A percentile compares a stretch with the other conserved stretches of the same genome.
These are phyloP conservation scores for Monosporozyma unispora DNA, from an alignment of 805 yeast species.

Conservation along the genomic window DNA sequence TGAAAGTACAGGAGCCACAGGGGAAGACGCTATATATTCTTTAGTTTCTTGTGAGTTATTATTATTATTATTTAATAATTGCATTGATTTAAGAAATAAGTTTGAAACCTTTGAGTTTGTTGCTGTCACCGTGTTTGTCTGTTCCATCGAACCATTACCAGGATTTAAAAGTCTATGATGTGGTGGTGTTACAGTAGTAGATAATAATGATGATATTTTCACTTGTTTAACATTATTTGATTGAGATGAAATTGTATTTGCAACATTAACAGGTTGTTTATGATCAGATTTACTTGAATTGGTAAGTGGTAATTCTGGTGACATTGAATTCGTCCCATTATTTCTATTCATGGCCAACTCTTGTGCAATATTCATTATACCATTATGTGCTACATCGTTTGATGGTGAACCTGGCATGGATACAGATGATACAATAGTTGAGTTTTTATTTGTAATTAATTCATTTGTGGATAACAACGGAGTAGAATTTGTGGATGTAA, in stretches of 20 bases:
- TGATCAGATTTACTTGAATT: not conserved
- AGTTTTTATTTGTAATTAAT: not conserved
- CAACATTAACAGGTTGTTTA: slow-evolving; percentile 11
- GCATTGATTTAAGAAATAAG: not conserved
- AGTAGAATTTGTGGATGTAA: not conserved
- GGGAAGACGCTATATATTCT: not conserved
- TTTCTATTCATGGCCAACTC: slow-evolving; percentile 28
- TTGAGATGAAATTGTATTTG: slow-evolving; percentile 14
- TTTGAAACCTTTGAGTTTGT: not conserved
- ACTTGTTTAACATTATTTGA: slow-evolving; percentile 4
- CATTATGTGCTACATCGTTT: not conserved
- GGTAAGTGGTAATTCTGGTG: not conserved
- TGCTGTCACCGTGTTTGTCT: not conserved
- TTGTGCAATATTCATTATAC: slow-evolving; percentile 24
- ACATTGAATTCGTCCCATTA: not conserved
- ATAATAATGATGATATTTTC: slow-evolving; percentile 14
- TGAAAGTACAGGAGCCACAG: not conserved
- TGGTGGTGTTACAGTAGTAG: slow-evolving; percentile 1
- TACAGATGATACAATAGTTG: not conserved
- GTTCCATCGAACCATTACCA: not conserved
- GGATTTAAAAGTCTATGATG: not conserved
- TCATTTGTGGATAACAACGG: not conserved
- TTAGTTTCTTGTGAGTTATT: not conserved
- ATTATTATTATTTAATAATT: not conserved
- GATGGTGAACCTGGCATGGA: not conserved